These are phyloP conservation scores for Exophiala sideris DNA, from an alignment of 2,329 filamentous ascomycete genomes.

Conservation along the genomic window DNA sequence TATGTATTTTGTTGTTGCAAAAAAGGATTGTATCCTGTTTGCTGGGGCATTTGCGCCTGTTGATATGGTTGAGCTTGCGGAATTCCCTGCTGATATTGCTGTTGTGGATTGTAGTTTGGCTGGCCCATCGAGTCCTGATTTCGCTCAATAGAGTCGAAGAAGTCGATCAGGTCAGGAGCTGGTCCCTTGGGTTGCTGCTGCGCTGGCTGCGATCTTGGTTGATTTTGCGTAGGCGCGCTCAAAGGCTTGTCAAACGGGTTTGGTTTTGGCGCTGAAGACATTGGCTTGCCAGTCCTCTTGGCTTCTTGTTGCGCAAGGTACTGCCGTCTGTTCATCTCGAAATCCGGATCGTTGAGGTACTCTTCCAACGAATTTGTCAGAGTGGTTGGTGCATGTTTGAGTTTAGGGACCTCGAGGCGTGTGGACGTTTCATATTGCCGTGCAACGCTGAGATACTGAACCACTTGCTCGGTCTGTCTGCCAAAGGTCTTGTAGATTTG, in stretches of 20 bases:
- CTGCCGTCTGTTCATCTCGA: constrained; percentile 87
- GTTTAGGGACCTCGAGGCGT: constrained; percentile 87
- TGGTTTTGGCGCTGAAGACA: constrained; percentile 20
- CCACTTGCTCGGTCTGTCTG: constrained; percentile 86
- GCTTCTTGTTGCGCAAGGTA: constrained; percentile 83
- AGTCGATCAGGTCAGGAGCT: constrained; percentile 78
- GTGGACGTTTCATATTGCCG: constrained; percentile 90
- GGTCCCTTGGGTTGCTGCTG: constrained; percentile 37
- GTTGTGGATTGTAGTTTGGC: constrained; percentile 37
- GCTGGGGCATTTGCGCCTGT: constrained; percentile 28
- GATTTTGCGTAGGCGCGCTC: constrained; percentile 26
- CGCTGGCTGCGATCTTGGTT: constrained; percentile 25
- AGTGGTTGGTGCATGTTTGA: constrained; percentile 95
- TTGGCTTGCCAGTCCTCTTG: constrained; percentile 43
- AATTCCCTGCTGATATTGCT: constrained; percentile 23
- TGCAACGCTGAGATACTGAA: constrained; percentile 82
- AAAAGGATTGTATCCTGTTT: constrained; percentile 31
- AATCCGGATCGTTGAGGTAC: constrained; percentile 90
- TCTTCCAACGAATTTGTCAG: constrained; percentile 86
- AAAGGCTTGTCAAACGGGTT: constrained; percentile 33
- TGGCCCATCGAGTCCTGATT: constrained; percentile 70
- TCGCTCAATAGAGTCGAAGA: constrained; percentile 89
- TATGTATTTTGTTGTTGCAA: constrained; percentile 24
- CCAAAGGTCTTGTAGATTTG: constrained; percentile 90
- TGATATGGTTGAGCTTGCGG: constrained; percentile 23